These are phyloP conservation scores for Pseudogymnoascus sp. DNA, from an alignment of 2,329 filamentous ascomycete genomes.

Conservation along the genomic window DNA sequence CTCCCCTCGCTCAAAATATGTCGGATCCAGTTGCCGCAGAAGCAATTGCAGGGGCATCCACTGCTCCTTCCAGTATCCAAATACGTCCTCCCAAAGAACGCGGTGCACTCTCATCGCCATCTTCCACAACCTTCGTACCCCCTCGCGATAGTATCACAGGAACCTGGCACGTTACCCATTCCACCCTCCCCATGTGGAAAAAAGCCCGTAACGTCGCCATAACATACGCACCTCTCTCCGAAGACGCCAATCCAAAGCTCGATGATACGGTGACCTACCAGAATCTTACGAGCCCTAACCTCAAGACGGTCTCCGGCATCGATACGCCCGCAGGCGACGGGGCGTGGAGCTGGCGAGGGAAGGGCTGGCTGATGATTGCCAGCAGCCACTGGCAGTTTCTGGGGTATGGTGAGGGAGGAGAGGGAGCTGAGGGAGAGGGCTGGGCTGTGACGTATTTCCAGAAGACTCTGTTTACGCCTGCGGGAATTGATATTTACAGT, in stretches of 20 bases:
- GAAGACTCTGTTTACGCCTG: constrained; percentile 74
- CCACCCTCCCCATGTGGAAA: constrained; percentile 73
- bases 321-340: constrained; percentile 44
- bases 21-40: background rate
- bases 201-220: constrained; percentile 73
- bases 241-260: constrained; percentile 33
- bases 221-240: constrained; percentile 54
- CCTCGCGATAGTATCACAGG: constrained; percentile 52
- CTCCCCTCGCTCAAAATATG: background rate
- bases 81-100: background rate
- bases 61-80: background rate
- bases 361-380: constrained; percentile 64
- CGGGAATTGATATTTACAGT: constrained; percentile 73
- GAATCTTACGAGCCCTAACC: constrained; percentile 38
- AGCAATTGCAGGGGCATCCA: background rate
- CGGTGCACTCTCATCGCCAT: constrained; percentile 14
- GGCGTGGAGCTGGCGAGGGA: constrained; percentile 70
- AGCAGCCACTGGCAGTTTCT: constrained; percentile 74
- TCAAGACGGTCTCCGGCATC: constrained; percentile 57
- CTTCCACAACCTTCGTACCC: constrained; percentile 28
- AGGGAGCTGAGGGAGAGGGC: constrained; percentile 32
- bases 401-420: constrained; percentile 53
- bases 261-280: constrained; percentile 71
- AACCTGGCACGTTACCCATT: constrained; percentile 69
- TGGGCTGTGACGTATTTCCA: constrained; percentile 84